phyloP scores from a whole-genome alignment of 257 asterid genomes.

The Coffea canephora region DNA sequence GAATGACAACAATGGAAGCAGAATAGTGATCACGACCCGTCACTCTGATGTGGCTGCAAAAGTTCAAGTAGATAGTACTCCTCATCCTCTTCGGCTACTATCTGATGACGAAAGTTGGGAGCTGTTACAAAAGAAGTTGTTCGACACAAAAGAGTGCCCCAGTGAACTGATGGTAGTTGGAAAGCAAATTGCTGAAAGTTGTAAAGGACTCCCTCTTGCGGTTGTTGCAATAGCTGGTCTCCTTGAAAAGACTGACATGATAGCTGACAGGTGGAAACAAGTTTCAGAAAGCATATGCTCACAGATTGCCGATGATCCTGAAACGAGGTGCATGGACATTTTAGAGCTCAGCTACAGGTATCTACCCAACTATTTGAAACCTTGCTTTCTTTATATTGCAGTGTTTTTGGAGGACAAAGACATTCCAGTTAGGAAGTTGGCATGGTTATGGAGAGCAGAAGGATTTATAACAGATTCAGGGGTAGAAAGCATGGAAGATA shows the following conservation, averaged over 20 bases:
- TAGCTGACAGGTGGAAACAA: neutral
- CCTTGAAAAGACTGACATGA: neutral
- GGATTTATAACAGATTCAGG: neutral
- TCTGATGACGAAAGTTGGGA: neutral
- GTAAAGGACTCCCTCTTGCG: constrained; percentile 1
- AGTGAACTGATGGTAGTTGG: neutral
- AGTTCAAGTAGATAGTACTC: neutral
- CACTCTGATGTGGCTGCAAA: neutral
- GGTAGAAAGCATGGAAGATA: constrained; percentile 1
- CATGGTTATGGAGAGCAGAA: constrained; percentile 21
- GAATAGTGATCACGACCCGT: constrained; percentile 19
- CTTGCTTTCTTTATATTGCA: too few relatives aligned
- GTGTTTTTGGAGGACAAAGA: neutral
- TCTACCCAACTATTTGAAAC: constrained; percentile 15
- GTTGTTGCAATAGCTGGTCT: constrained; percentile 1
- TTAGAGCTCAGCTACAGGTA: constrained; percentile 31
- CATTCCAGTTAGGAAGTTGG: constrained; percentile 6
- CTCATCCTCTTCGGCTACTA: neutral
- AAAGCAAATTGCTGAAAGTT: neutral
- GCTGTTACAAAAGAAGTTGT: neutral
- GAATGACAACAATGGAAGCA: constrained; percentile 18
- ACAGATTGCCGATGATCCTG: neutral
- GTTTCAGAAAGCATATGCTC: constrained; percentile 18
- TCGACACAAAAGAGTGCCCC: neutral
- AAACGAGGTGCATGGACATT: constrained; percentile 5